Conservation (phyloP, 306 rosid species). For the Pueraria montana region DNA sequence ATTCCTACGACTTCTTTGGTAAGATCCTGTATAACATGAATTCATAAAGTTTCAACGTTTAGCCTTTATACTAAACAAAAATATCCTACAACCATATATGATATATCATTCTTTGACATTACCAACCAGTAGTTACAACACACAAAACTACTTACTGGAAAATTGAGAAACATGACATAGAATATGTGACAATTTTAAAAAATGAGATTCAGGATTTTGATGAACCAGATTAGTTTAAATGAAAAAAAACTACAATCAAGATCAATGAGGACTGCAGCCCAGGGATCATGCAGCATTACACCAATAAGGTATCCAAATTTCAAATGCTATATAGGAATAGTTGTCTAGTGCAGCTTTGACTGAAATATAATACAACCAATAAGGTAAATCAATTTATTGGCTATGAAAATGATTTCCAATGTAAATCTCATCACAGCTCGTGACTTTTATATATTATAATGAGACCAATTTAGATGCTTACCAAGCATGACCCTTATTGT, state of each 20-base stretch:
- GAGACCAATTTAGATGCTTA: constrained; percentile 1
- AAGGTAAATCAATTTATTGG: constrained; percentile 4
- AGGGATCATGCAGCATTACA: constrained; percentile 11
- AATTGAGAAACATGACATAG: constrained; percentile 1
- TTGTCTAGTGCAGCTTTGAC: background rate
- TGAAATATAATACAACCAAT: constrained; percentile 3
- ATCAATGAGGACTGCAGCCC: background rate
- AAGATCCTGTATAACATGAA: constrained; percentile 57
- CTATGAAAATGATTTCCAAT: background rate
- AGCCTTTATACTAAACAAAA: constrained; percentile 7
- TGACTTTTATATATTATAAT: background rate
- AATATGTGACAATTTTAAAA: background rate
- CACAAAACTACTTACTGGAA: background rate
- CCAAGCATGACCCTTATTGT: background rate
- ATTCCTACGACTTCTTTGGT: constrained; percentile 52
- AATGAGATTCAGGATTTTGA: constrained; percentile 7
- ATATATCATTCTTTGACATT: constrained; percentile 12
- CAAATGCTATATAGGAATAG: background rate
- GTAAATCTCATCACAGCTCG: background rate
- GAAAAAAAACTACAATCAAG: background rate
- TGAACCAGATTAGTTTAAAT: background rate
- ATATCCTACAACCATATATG: background rate
- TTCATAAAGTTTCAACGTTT: constrained; percentile 4
- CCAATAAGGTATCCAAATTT: constrained; percentile 2
- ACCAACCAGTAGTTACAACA: background rate